Percentiles rank a stretch among this genome's conserved stretches.
These are phyloP conservation scores for Scytalidium lignicola DNA, from an alignment of 2,329 filamentous ascomycete species.

Conservation along the genomic window DNA sequence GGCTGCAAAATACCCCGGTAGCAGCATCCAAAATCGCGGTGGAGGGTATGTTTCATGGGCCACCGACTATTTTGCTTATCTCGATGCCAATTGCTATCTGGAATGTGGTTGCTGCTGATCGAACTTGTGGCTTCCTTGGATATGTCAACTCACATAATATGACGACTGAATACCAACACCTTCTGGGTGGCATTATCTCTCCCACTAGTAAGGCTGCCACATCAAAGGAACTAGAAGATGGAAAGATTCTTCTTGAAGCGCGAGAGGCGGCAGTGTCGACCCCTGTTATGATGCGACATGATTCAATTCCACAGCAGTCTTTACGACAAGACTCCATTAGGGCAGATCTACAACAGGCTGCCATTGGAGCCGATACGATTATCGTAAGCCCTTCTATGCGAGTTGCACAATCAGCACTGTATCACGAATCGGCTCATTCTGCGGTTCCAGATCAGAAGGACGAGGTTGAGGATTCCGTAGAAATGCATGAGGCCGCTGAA, in stretches of 20 bases:
- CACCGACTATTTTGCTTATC: slow-evolving; percentile 60
- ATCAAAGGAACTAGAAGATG: slow-evolving; percentile 51
- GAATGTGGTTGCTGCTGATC: slow-evolving; percentile 61
- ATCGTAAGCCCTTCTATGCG: slow-evolving; percentile 20
- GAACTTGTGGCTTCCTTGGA: slow-evolving; percentile 61
- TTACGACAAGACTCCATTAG: slow-evolving; percentile 13
- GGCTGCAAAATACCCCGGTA: slow-evolving; percentile 55
- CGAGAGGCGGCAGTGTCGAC: slow-evolving; percentile 28
- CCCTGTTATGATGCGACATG: slow-evolving; percentile 37
- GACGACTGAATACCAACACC: slow-evolving; percentile 56
- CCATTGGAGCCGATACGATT: slow-evolving; percentile 18
- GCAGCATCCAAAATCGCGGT: slow-evolving; percentile 55
- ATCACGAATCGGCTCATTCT: slow-evolving; percentile 18
- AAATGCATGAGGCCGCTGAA: slow-evolving; percentile 65
- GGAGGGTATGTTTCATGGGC: slow-evolving; percentile 64
- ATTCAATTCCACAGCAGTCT: slow-evolving; percentile 22
- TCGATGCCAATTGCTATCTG: slow-evolving; percentile 61
- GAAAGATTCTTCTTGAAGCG: slow-evolving; percentile 46
- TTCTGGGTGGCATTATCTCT: slow-evolving; percentile 40
- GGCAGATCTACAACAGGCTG: slow-evolving; percentile 10
- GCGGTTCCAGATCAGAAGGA: slow-evolving; percentile 33
- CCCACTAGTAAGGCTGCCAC: slow-evolving; percentile 37
- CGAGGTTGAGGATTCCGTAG: slow-evolving; percentile 57
- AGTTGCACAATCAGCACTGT: slow-evolving; percentile 18
- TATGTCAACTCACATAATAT: slow-evolving; percentile 64